phyloP scores from a whole-genome alignment of 2,329 filamentous ascomycete species.

The Cercospora brassicicola region DNA sequence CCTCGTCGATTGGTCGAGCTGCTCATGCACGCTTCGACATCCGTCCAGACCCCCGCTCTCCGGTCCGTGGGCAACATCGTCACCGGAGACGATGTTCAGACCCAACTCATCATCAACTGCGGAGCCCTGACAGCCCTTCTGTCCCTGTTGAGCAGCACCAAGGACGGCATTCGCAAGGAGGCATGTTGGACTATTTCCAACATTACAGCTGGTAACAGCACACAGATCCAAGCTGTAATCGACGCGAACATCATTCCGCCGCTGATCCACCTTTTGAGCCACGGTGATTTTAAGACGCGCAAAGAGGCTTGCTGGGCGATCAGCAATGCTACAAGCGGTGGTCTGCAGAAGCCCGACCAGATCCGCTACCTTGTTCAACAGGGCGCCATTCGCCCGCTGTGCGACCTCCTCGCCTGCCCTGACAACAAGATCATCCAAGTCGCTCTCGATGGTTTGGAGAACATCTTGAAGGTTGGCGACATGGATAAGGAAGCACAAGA shows the following conservation, averaged over 20 bases:
- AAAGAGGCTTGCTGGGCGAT: conserved; percentile 99
- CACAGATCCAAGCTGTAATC: conserved; percentile 93
- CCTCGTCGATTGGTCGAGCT: conserved; percentile 94
- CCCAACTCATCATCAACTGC: conserved; percentile 99
- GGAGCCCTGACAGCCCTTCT: conserved; percentile 89
- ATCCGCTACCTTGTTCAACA: conserved; percentile 91
- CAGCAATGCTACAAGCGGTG: conserved; percentile 95
- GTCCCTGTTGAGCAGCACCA: conserved; percentile 90
- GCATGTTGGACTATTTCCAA: conserved; percentile 99
- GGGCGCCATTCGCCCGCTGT: conserved; percentile 96
- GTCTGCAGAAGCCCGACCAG: conserved; percentile 97
- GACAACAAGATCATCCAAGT: conserved; percentile 99
- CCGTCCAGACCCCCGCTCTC: conserved; percentile 94
- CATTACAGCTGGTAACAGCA: conserved; percentile 96
- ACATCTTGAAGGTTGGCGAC: conserved; percentile 98
- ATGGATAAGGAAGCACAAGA: conserved; percentile 92
- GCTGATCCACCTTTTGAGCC: conserved; percentile 90
- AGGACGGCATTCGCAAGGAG: conserved; percentile 98
- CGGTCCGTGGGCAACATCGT: conserved; percentile 98
- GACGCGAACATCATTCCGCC: conserved; percentile 97
- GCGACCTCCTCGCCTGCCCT: conserved; percentile 89
- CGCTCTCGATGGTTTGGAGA: conserved; percentile 94
- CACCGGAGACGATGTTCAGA: conserved; percentile 97
- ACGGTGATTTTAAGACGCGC: conserved; percentile 97
- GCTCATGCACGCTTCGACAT: conserved; percentile 96